Conservation (phyloP, 345 rosid species). For the Anacardium occidentale region DNA sequence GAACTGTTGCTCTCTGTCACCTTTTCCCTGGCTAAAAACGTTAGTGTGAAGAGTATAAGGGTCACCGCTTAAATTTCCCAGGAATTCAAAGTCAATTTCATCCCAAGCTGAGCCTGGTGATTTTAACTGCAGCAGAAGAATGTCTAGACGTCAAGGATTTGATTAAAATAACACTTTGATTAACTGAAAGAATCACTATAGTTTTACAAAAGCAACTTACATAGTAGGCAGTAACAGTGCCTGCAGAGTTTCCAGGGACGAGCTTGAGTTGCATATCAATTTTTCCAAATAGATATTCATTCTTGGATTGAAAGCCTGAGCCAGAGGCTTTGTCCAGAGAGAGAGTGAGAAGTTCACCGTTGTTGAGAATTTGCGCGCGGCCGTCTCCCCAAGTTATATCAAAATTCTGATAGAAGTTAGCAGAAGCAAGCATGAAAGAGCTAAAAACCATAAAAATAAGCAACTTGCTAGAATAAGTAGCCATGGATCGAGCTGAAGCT, state of each 20-base stretch:
- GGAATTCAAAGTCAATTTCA: constrained; percentile 54
- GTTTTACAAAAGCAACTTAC: constrained; percentile 13
- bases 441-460: background rate
- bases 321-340: constrained; percentile 49
- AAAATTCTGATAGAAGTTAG: constrained; percentile 31
- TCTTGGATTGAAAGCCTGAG: constrained; percentile 46
- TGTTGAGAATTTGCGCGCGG: constrained; percentile 32
- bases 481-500: background rate
- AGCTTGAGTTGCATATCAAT: constrained; percentile 48
- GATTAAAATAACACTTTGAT: background rate
- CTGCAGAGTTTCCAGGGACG: constrained; percentile 53
- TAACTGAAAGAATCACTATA: too few species aligned
- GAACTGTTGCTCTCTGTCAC: constrained; percentile 51
- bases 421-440: constrained; percentile 13
- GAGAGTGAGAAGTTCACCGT: constrained; percentile 35
- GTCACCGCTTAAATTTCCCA: constrained; percentile 49
- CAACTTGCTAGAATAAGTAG: background rate
- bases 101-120: constrained; percentile 42
- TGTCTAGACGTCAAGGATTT: background rate
- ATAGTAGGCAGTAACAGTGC: constrained; percentile 50
- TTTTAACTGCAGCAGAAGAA: constrained; percentile 27
- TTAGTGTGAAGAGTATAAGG: constrained; percentile 56
- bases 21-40: constrained; percentile 48
- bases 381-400: constrained; percentile 48
- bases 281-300: constrained; percentile 33